These are phyloP conservation scores for Chenopodium album DNA, from an alignment of 148 eudicot genomes.

Conservation along the genomic window DNA sequence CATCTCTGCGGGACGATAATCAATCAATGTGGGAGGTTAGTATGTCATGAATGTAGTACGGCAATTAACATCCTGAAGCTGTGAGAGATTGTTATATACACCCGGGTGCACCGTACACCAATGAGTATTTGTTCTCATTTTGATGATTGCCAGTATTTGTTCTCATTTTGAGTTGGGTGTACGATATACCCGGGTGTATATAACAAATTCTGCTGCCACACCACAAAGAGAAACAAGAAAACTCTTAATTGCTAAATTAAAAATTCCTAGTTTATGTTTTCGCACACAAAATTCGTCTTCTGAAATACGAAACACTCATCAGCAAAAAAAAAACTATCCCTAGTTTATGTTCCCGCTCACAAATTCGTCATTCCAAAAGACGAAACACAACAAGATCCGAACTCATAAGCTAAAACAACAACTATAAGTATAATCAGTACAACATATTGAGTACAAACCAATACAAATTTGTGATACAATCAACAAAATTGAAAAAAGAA, in stretches of 20 bases:
- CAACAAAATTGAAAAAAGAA: no score
- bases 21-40: constrained; percentile 9
- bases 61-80: neutral
- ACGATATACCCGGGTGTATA: no score
- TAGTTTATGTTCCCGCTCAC: neutral
- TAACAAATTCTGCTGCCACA: neutral
- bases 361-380: neutral
- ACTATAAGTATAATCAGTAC: no score
- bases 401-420: neutral
- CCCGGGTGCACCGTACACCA: no score
- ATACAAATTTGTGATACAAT: no score
- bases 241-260: neutral
- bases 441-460: no score
- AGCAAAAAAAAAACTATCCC: neutral
- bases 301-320: neutral
- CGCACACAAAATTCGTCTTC: neutral
- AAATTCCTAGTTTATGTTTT: neutral
- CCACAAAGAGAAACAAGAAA: neutral
- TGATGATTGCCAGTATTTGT: no score
- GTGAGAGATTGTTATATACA: no score
- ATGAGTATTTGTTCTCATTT: no score
- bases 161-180: no score
- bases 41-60: neutral
- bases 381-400: neutral
- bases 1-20: neutral